phyloP scores from a whole-genome alignment of 2,329 filamentous ascomycete species.

The Penicillium sumatraense region DNA sequence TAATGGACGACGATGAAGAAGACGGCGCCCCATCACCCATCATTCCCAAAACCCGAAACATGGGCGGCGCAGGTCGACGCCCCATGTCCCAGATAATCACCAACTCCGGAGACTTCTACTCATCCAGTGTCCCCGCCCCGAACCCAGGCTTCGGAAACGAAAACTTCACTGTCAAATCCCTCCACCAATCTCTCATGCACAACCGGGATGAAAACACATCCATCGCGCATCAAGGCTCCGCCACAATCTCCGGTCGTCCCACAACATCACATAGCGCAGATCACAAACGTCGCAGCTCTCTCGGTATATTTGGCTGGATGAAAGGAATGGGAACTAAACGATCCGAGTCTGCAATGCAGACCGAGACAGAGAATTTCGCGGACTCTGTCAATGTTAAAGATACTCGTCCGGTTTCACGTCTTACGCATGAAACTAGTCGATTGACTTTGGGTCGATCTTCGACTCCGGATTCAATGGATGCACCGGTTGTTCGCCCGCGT shows the following conservation, averaged over 20 bases:
- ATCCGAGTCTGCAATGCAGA: slow-evolving; percentile 16
- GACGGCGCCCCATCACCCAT: slow-evolving; percentile 41
- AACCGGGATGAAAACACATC: slow-evolving; percentile 24
- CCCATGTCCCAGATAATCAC: slow-evolving; percentile 20
- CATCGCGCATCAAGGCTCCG: slow-evolving; percentile 15
- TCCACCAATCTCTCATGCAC: slow-evolving; percentile 37
- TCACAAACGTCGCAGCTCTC: slow-evolving; percentile 43
- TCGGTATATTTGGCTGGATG: slow-evolving; percentile 47
- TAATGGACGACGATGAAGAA: slow-evolving; percentile 31
- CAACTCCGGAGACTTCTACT: slow-evolving; percentile 18
- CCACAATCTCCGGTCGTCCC: slow-evolving; percentile 24
- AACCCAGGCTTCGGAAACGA: not conserved
- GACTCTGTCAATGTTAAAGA: slow-evolving; percentile 16
- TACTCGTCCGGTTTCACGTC: slow-evolving; percentile 17
- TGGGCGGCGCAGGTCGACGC: slow-evolving; percentile 15
- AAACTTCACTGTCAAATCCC: not conserved
- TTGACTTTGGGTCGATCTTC: slow-evolving; percentile 10
- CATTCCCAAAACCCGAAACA: slow-evolving; percentile 35
- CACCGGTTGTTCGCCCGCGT: slow-evolving; percentile 12
- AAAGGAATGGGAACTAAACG: slow-evolving; percentile 36
- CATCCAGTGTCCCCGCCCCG: slow-evolving; percentile 20
- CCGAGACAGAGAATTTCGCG: slow-evolving; percentile 7
- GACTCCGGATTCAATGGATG: slow-evolving; percentile 20
- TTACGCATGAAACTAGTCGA: slow-evolving; percentile 19
- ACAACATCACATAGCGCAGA: slow-evolving; percentile 36